Conservation (phyloP, 2,329 filamentous ascomycete species). For the Fusarium protoensiforme region DNA sequence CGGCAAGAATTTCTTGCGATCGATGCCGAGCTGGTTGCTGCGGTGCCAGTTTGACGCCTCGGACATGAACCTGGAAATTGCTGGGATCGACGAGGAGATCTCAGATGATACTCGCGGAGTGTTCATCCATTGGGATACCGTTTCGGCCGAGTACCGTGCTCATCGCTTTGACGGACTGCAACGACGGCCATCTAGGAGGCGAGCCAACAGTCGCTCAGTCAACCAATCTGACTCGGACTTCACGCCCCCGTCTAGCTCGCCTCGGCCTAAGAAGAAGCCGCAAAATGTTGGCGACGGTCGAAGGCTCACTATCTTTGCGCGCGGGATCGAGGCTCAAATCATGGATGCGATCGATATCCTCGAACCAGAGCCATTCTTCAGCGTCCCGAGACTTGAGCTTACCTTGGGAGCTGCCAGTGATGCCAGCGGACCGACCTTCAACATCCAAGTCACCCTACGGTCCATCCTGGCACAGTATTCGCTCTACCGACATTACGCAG, state of each 20-base stretch:
- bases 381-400: constrained; percentile 87
- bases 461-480: constrained; percentile 90
- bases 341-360: constrained; percentile 88
- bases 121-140: constrained; percentile 86
- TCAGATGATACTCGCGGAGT: constrained; percentile 85
- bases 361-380: constrained; percentile 87
- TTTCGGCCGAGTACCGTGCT: constrained; percentile 89
- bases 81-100: constrained; percentile 86
- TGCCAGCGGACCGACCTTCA: constrained; percentile 85
- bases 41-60: constrained; percentile 87
- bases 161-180: constrained; percentile 76
- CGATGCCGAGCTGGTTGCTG: constrained; percentile 84
- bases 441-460: constrained; percentile 83
- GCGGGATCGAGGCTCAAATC: constrained; percentile 89
- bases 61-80: constrained; percentile 90
- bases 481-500: constrained; percentile 90
- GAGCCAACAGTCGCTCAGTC: constrained; percentile 78
- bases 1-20: constrained; percentile 78
- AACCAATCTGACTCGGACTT: constrained; percentile 76
- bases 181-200: constrained; percentile 70
- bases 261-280: constrained; percentile 63
- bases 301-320: constrained; percentile 81
- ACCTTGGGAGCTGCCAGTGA: constrained; percentile 88
- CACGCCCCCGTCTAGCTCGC: constrained; percentile 47
- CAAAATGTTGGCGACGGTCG: constrained; percentile 78